Conservation (phyloP, 2,329 filamentous ascomycete species). For the Coccinonectria pachysandricola region DNA sequence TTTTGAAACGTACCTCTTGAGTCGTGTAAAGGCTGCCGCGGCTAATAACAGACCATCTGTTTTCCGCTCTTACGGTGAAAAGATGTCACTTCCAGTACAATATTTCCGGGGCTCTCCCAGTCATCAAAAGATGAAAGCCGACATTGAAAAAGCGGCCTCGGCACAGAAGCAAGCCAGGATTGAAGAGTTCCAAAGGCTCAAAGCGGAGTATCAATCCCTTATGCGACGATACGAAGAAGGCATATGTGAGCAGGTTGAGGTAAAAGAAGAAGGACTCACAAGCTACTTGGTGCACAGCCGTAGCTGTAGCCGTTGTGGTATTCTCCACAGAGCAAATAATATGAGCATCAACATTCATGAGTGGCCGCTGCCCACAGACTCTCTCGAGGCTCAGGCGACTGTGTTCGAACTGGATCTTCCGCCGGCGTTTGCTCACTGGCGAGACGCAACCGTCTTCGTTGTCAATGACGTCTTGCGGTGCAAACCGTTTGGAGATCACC, state of each 20-base stretch:
- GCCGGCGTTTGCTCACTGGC: slow-evolving; percentile 32
- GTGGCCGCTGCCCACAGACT: slow-evolving; percentile 39
- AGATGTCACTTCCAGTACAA: slow-evolving; percentile 7
- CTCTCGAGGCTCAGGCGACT: slow-evolving; percentile 28
- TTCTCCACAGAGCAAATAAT: slow-evolving; percentile 18
- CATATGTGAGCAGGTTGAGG: slow-evolving; percentile 4
- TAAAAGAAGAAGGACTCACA: neutral
- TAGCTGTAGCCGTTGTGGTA: slow-evolving; percentile 28
- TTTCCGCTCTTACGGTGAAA: slow-evolving; percentile 10
- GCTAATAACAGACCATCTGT: slow-evolving; percentile 2
- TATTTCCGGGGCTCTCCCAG: slow-evolving; percentile 9
- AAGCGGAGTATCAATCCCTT: slow-evolving; percentile 4
- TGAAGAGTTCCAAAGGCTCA: slow-evolving; percentile 5
- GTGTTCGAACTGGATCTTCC: slow-evolving; percentile 45
- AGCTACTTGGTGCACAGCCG: slow-evolving; percentile 1
- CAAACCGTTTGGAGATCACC: neutral
- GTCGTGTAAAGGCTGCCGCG: neutral
- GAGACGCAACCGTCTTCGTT: slow-evolving; percentile 35
- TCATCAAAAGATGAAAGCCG: slow-evolving; percentile 25
- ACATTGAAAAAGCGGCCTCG: slow-evolving; percentile 31
- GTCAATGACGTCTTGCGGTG: slow-evolving; percentile 27
- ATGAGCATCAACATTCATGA: slow-evolving; percentile 41
- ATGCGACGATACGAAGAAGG: slow-evolving; percentile 3
- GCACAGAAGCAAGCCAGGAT: slow-evolving; percentile 2
- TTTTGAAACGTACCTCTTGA: slow-evolving; percentile 35